phyloP scores from a whole-genome alignment of 75 land plant species.

The Pinus tabuliformis region DNA sequence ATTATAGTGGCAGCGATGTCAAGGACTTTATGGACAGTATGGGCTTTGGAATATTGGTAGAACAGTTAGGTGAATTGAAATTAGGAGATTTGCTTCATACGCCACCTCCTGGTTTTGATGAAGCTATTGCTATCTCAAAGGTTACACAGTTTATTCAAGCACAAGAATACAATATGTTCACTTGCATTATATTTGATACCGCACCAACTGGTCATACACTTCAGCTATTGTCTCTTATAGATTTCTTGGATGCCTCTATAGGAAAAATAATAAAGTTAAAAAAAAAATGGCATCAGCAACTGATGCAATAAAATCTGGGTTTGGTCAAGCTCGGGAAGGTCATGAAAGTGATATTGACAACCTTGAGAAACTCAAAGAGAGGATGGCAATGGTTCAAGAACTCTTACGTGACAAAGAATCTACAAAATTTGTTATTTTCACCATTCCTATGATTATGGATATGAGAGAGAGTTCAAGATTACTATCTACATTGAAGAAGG shows the following conservation, averaged over 20 bases:
- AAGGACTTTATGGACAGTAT: constrained; percentile 93
- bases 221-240: constrained; percentile 85
- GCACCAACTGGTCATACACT: constrained; percentile 97
- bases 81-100: constrained; percentile 88
- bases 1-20: constrained; percentile 62
- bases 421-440: too few relatives aligned
- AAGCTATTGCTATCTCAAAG: constrained; percentile 96
- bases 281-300: constrained; percentile 79
- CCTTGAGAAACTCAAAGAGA: constrained; percentile 77
- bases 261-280: constrained; percentile 92
- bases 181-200: constrained; percentile 88
- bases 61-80: constrained; percentile 88
- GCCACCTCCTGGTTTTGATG: constrained; percentile 94
- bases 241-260: constrained; percentile 92
- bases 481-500: constrained; percentile 68
- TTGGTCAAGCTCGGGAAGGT: constrained; percentile 66
- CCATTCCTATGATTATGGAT: constrained; percentile 62
- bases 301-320: constrained; percentile 87
- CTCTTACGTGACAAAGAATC: too few relatives aligned
- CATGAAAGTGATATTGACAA: constrained; percentile 67
- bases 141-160: constrained; percentile 93
- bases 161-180: constrained; percentile 72
- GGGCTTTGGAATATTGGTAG: constrained; percentile 84
- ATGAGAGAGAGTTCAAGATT: constrained; percentile 84
- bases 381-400: too few relatives aligned